Percentiles rank a stretch among this genome's conserved stretches.
Conservation (phyloP, 1,284 basidiomycete genomes). For the Sporisorium scitamineum region DNA sequence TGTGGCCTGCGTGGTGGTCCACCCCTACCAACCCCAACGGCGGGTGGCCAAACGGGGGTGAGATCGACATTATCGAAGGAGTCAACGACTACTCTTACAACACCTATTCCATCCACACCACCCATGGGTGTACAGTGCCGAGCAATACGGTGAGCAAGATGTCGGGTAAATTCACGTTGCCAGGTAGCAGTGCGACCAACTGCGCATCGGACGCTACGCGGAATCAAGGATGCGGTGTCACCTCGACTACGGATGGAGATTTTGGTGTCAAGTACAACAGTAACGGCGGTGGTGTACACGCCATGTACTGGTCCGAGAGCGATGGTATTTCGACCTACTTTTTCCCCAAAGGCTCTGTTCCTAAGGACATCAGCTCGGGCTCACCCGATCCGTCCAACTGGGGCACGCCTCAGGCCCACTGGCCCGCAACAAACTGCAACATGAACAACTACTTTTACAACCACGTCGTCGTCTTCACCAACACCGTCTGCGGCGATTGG, state of each 20-base stretch:
- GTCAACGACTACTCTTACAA: slow-evolving; percentile 57
- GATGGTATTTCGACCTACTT: slow-evolving; percentile 74
- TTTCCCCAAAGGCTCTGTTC: slow-evolving; percentile 72
- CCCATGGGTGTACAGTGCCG: slow-evolving; percentile 41
- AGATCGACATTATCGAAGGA: slow-evolving; percentile 65
- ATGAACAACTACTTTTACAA: slow-evolving; percentile 71
- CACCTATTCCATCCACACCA: slow-evolving; percentile 59
- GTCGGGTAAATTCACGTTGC: slow-evolving; percentile 44
- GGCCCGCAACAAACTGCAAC: slow-evolving; percentile 72
- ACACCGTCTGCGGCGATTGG: slow-evolving; percentile 56
- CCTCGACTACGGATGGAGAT: slow-evolving; percentile 70
- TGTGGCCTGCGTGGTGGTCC: slow-evolving; percentile 68
- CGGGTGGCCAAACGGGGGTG: slow-evolving; percentile 61
- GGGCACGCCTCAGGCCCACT: slow-evolving; percentile 73
- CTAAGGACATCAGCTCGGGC: slow-evolving; percentile 70
- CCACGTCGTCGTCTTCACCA: slow-evolving; percentile 56
- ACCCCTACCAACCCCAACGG: slow-evolving; percentile 38
- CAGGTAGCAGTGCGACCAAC: slow-evolving; percentile 69
- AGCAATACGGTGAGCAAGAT: slow-evolving; percentile 16
- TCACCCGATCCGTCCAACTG: slow-evolving; percentile 70
- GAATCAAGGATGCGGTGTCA: slow-evolving; percentile 79
- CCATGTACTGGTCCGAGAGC: slow-evolving; percentile 39
- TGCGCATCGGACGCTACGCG: slow-evolving; percentile 75
- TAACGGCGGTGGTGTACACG: slow-evolving; percentile 74
- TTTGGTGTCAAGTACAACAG: slow-evolving; percentile 76